Base-by-base conservation (phyloP, 2,329 filamentous ascomycete genomes). In the Hansfordia pulvinata region DNA sequence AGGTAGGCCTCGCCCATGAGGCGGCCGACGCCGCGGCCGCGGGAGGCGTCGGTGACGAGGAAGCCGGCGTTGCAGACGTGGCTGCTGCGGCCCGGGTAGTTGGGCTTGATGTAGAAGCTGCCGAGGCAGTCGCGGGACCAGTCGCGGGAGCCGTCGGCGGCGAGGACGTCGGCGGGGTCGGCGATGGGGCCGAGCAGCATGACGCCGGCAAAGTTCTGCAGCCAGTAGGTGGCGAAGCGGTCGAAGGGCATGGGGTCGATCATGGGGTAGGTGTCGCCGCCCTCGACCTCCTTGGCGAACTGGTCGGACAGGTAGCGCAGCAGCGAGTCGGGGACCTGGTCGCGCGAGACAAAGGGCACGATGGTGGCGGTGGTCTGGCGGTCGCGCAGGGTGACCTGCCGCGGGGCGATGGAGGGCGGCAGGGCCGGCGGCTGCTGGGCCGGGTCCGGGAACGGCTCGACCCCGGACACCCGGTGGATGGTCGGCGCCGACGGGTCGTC, bases 51-150 rank as follows among this genome's bases (percentile, higher is more conserved):
- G 8, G 77, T 83, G 32, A 83, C 77, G 27, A 85, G 60, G 45
- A 85, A 83, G 17, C 76, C 77, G 31, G 72, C 86, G 46, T 92
- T 94, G 60, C 83, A 93, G 26, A 93, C 72, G 58, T 93, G 85
- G 52, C 80, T 90, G 55, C 81, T 90, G 31, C 85, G 69, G 25
- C 85, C 85, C 0, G 85, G 84, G 50, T 93, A 93, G 53, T 93
- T 93, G 25, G 85, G 84, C 57, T 90, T 86, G 62, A 93, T 81
- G 55, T 90, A 92, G 55, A 93, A 93, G 55, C 82, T 92, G 30
- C 85, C 85, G 22, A 93, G 59, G 42, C 84, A 93, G 42, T 79
- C 66, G 44, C 75, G 76, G 37, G 73, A 69, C 84, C 85, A 93
- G 52, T 88, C 80, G 37, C 62, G 60, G n/a, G n/a, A n/a, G n/a